phyloP scores from a whole-genome alignment of 2,329 filamentous ascomycete species.

The Fusarium robinianum region DNA sequence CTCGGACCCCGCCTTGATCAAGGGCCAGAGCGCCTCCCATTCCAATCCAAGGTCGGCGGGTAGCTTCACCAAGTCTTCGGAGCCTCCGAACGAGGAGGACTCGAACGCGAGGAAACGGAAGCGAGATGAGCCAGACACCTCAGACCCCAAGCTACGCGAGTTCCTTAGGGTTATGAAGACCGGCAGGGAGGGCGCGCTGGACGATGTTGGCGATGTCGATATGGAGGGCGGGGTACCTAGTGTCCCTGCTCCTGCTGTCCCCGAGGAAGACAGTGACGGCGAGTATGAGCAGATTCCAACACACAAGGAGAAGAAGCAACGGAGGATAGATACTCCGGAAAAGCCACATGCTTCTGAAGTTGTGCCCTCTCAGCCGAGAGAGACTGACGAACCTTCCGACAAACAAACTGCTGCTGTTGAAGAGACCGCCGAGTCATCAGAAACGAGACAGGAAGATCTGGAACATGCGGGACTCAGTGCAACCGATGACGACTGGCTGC shows the following conservation, averaged over 20 bases:
- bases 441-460: slow-evolving; percentile 26
- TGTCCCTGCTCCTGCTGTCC: slow-evolving; percentile 44
- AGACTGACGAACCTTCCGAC: slow-evolving; percentile 20
- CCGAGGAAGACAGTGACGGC: slow-evolving; percentile 68
- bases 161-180: slow-evolving; percentile 82
- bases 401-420: slow-evolving; percentile 19
- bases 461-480: slow-evolving; percentile 47
- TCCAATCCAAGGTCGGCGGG: slow-evolving; percentile 28
- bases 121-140: slow-evolving; percentile 59
- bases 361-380: slow-evolving; percentile 26
- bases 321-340: slow-evolving; percentile 39
- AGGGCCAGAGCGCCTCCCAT: slow-evolving; percentile 35
- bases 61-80: slow-evolving; percentile 20
- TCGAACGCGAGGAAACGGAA: slow-evolving; percentile 69
- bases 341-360: slow-evolving; percentile 25
- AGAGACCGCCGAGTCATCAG: slow-evolving; percentile 29
- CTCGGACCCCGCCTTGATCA: slow-evolving; percentile 49
- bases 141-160: slow-evolving; percentile 82
- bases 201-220: slow-evolving; percentile 37
- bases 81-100: slow-evolving; percentile 38
- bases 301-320: slow-evolving; percentile 56
- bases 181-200: slow-evolving; percentile 42
- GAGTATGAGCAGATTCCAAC: slow-evolving; percentile 72
- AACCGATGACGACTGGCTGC: slow-evolving; percentile 88
- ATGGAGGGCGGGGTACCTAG: slow-evolving; percentile 25